Percentiles rank a stretch among this genome's conserved stretches.
Conservation (phyloP, 768 basidiomycete genomes). For the Fomitopsis serialis region DNA sequence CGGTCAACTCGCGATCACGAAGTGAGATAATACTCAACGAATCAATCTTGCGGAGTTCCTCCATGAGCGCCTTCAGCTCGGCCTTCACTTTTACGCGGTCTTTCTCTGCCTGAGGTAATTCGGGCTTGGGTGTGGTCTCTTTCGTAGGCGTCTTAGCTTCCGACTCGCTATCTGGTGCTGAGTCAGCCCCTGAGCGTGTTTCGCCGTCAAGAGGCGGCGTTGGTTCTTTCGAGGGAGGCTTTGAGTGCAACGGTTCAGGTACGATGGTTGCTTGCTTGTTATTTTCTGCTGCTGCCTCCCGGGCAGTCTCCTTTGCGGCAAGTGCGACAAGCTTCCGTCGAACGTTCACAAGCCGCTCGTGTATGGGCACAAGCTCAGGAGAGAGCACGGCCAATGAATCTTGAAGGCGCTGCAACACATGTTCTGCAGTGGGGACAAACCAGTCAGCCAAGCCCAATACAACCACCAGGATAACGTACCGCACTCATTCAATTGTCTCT, state of each 20-base stretch:
- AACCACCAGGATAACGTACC: slow-evolving; percentile 45
- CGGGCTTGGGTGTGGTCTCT: slow-evolving; percentile 19
- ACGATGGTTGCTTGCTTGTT: not conserved
- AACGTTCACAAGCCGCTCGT: slow-evolving; percentile 82
- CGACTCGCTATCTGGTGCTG: slow-evolving; percentile 4
- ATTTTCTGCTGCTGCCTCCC: slow-evolving; percentile 42
- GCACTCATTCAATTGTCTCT: slow-evolving; percentile 87
- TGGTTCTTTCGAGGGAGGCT: not conserved
- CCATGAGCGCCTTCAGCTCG: slow-evolving; percentile 84
- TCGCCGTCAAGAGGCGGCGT: not conserved
- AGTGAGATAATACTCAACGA: slow-evolving; percentile 60
- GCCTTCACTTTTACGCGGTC: slow-evolving; percentile 18
- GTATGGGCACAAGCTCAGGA: slow-evolving; percentile 80
- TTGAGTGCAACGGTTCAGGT: not conserved
- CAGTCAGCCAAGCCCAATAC: too few relatives aligned
- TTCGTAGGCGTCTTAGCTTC: slow-evolving; percentile 23
- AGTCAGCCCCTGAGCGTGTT: not conserved
- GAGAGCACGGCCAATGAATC: slow-evolving; percentile 85
- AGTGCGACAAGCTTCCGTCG: slow-evolving; percentile 86
- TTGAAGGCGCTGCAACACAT: slow-evolving; percentile 70
- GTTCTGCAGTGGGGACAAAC: slow-evolving; percentile 53
- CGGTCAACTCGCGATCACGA: slow-evolving; percentile 19
- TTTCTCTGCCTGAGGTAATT: slow-evolving; percentile 11
- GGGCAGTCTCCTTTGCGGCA: slow-evolving; percentile 80
- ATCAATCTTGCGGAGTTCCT: slow-evolving; percentile 94